Conservation (phyloP, 495 filamentous ascomycete genomes). For the Aspergillus avenaceus region DNA sequence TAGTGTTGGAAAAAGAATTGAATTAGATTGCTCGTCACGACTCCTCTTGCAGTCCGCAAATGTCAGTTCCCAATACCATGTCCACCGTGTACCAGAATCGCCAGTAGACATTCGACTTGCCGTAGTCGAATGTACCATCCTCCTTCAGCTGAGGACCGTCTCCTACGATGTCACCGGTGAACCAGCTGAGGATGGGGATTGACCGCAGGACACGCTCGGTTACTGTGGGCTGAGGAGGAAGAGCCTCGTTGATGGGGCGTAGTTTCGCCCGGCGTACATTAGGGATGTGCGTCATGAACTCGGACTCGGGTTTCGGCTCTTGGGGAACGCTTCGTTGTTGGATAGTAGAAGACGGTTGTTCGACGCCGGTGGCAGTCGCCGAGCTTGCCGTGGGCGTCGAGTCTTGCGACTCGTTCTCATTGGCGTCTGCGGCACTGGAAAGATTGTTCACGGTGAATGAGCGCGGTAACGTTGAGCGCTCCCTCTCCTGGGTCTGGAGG, state of each 20-base stretch:
- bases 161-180: constrained; percentile 76
- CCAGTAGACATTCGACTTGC: constrained; percentile 76
- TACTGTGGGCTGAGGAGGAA: constrained; percentile 59
- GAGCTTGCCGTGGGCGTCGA: constrained; percentile 53
- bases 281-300: constrained; percentile 50
- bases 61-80: constrained; percentile 39
- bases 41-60: constrained; percentile 50
- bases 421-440: constrained; percentile 24
- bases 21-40: too few species aligned
- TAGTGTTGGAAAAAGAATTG: too few species aligned
- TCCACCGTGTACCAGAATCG: constrained; percentile 50
- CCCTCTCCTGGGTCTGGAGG: constrained; percentile 32
- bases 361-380: constrained; percentile 55
- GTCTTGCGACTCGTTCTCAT: constrained; percentile 26
- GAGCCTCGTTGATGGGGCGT: constrained; percentile 51
- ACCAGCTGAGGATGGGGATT: constrained; percentile 63
- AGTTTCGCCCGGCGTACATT: constrained; percentile 50
- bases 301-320: constrained; percentile 35
- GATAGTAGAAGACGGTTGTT: constrained; percentile 37
- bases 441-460: constrained; percentile 45
- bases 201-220: constrained; percentile 56
- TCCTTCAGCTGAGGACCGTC: constrained; percentile 70
- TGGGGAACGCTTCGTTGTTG: constrained; percentile 26
- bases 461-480: constrained; percentile 38
- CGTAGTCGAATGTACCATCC: constrained; percentile 76